Conservation (phyloP, 2,329 filamentous ascomycete genomes). For the Coniochaeta pulveracea region DNA sequence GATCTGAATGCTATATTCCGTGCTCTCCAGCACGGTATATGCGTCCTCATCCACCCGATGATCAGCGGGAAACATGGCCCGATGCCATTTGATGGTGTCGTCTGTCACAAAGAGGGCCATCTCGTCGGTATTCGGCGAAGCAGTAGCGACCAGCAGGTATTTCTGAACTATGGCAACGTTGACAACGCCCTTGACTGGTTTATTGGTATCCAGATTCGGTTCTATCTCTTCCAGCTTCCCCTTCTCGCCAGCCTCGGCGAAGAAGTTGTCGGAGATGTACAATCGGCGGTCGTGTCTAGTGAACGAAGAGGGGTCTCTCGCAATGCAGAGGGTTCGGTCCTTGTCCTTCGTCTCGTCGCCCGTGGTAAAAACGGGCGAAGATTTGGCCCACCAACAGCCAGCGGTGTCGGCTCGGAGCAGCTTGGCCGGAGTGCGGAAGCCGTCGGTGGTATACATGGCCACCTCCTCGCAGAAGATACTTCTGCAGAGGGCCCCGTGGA, state of each 20-base stretch:
- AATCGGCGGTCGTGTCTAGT: conserved; percentile 67
- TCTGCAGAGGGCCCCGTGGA: conserved; percentile 63
- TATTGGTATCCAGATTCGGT: conserved; percentile 62
- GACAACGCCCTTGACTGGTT: conserved; percentile 67
- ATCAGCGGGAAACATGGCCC: conserved; percentile 75
- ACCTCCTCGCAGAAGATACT: conserved; percentile 52
- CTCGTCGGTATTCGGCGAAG: conserved; percentile 71
- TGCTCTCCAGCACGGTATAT: conserved; percentile 91
- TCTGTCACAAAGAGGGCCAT: conserved; percentile 84
- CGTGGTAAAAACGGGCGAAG: conserved; percentile 60
- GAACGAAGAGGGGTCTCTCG: conserved; percentile 59
- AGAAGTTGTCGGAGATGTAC: conserved; percentile 74
- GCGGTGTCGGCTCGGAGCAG: conserved; percentile 56
- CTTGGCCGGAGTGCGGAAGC: conserved; percentile 60
- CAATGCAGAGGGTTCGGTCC: conserved; percentile 70
- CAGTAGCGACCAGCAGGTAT: conserved; percentile 74
- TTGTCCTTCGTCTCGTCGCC: conserved; percentile 54
- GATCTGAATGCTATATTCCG: conserved; percentile 94
- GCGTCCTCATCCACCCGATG: conserved; percentile 74
- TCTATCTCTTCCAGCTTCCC: conserved; percentile 53
- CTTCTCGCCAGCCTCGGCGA: conserved; percentile 38
- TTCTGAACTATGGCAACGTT: conserved; percentile 78
- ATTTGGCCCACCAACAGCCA: conserved; percentile 82
- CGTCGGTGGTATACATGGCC: conserved; percentile 69
- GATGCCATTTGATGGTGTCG: conserved; percentile 78